These are phyloP conservation scores for Thelonectria olida DNA, from an alignment of 2,329 filamentous ascomycete genomes.

Conservation along the genomic window DNA sequence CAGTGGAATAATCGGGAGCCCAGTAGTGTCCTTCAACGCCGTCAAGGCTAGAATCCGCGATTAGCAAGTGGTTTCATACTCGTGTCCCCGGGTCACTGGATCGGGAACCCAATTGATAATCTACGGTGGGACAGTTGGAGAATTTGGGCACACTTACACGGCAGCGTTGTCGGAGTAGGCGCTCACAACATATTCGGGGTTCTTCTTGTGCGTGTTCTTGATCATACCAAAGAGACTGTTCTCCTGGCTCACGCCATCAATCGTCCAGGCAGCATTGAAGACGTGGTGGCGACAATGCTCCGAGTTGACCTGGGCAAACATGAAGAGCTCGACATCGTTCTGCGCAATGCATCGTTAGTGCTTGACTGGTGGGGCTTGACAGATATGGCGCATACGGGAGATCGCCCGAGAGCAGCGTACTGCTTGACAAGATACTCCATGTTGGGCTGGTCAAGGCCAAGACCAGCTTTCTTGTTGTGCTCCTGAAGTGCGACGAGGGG, in stretches of 20 bases:
- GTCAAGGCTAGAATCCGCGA: slow-evolving; percentile 37
- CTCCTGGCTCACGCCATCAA: slow-evolving; percentile 83
- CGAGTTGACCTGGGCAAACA: slow-evolving; percentile 99
- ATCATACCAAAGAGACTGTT: slow-evolving; percentile 96
- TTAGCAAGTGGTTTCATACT: slow-evolving; percentile 4
- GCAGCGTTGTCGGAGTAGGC: slow-evolving; percentile 98
- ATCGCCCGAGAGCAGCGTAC: slow-evolving; percentile 57
- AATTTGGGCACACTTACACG: slow-evolving; percentile 59
- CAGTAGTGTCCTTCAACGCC: slow-evolving; percentile 65
- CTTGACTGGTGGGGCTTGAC: slow-evolving; percentile 21
- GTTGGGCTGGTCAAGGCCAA: slow-evolving; percentile 87
- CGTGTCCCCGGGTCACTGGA: too few species aligned
- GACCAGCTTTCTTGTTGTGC: slow-evolving; percentile 84
- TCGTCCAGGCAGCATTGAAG: slow-evolving; percentile 97
- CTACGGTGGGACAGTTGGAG: neutral
- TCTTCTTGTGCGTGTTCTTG: slow-evolving; percentile 88
- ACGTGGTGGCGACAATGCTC: slow-evolving; percentile 90
- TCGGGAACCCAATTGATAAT: neutral
- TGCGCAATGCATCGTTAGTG: slow-evolving; percentile 31
- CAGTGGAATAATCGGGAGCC: slow-evolving; percentile 87
- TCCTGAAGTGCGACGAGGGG: slow-evolving; percentile 79
- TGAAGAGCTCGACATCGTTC: slow-evolving; percentile 94
- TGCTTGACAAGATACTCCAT: slow-evolving; percentile 91
- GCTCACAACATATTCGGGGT: slow-evolving; percentile 85
- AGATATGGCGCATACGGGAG: slow-evolving; percentile 56